Percentiles rank a stretch among this genome's conserved stretches.
phyloP scores from a whole-genome alignment of 2,329 filamentous ascomycete genomes.

The Fusarium luffae region DNA sequence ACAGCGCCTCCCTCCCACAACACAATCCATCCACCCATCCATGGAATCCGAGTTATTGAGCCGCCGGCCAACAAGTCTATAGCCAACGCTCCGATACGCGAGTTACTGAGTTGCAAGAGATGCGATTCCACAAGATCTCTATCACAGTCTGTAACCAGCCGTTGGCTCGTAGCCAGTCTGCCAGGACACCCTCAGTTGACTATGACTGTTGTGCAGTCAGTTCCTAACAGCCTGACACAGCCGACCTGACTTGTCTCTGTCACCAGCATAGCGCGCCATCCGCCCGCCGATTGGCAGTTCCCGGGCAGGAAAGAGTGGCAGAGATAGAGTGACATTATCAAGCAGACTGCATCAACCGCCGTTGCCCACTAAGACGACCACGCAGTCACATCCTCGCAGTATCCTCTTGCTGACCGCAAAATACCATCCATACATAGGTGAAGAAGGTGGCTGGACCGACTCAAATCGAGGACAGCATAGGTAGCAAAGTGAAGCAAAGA shows the following conservation, averaged over 20 bases:
- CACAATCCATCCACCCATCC: conserved; percentile 22
- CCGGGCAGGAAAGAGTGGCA: conserved; percentile 10
- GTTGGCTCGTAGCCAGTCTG: conserved; percentile 33
- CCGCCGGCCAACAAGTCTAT: conserved; percentile 32
- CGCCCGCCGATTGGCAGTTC: conserved; percentile 21
- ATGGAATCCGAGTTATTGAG: conserved; percentile 24
- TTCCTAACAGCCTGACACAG: conserved; percentile 16
- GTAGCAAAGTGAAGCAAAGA: not conserved
- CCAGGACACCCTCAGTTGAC: conserved; percentile 19
- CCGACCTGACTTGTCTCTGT: conserved; percentile 10
- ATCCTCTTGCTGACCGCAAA: conserved; percentile 23
- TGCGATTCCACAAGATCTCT: conserved; percentile 18
- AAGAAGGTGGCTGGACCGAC: conserved; percentile 8
- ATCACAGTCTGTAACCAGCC: conserved; percentile 25
- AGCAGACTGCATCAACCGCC: conserved; percentile 39
- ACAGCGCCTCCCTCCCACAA: conserved; percentile 37
- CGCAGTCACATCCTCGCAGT: conserved; percentile 39
- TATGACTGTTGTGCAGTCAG: conserved; percentile 1
- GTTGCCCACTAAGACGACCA: conserved; percentile 27
- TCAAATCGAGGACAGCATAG: not conserved
- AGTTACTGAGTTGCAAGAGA: conserved; percentile 5
- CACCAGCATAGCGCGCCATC: conserved; percentile 28
- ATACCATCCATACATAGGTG: not conserved
- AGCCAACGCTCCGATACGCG: conserved; percentile 12
- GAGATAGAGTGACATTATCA: conserved; percentile 39